Evolutionary conservation across 805 yeast species (phyloP).

Genomic region (Lachancea dasiensis): DNA sequence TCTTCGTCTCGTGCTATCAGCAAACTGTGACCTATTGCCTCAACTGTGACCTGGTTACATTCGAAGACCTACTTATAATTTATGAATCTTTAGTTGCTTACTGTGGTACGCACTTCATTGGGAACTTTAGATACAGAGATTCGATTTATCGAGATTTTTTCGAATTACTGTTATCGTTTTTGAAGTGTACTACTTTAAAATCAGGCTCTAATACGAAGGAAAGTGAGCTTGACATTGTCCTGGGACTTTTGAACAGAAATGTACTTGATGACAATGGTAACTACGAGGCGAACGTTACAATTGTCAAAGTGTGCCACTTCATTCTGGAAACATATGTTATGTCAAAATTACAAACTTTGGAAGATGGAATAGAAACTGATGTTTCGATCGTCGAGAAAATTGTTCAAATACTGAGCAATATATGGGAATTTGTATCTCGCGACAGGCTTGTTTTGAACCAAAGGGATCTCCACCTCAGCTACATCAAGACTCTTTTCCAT

Average conservation of each 20-base stretch:
- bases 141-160: constrained; percentile 24
- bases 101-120: constrained; percentile 2
- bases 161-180: constrained; percentile 16
- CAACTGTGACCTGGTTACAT: constrained; percentile 6
- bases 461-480: constrained; percentile 50
- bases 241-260: constrained; percentile 18
- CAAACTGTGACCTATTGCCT: constrained; percentile 13
- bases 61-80: constrained; percentile 15
- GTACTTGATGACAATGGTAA: constrained; percentile 24
- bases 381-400: constrained; percentile 19
- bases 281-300: constrained; percentile 21
- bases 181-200: constrained; percentile 19
- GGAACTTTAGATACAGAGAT: constrained; percentile 30
- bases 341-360: constrained; percentile 2
- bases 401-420: constrained; percentile 33
- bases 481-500: constrained; percentile 48
- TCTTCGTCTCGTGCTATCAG: constrained; percentile 24
- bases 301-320: constrained; percentile 16
- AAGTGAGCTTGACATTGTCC: constrained; percentile 15
- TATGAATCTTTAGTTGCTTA: constrained; percentile 11
- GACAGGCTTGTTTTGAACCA: constrained; percentile 63
- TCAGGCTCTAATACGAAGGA: constrained; percentile 1
- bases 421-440: constrained; percentile 55
- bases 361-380: constrained; percentile 6
- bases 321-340: constrained; percentile 15